These are phyloP conservation scores for Elaeis guineensis DNA, from an alignment of 176 grass and related monocot species.

Conservation along the genomic window DNA sequence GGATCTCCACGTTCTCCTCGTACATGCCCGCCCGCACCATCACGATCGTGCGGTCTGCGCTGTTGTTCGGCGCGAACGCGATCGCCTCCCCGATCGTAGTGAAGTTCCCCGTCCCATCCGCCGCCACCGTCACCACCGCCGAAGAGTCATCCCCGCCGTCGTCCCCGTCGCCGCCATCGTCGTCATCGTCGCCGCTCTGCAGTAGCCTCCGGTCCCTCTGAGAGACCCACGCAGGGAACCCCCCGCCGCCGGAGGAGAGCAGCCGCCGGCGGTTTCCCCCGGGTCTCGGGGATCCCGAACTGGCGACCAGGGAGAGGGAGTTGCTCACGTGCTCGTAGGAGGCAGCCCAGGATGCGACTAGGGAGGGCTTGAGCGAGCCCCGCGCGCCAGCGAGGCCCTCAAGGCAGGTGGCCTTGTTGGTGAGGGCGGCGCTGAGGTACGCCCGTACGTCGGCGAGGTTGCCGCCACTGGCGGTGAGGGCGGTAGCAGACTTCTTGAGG, in stretches of 20 bases:
- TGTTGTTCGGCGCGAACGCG: conserved; percentile 8
- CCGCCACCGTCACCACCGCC: background rate
- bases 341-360: background rate
- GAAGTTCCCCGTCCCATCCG: conserved; percentile 15
- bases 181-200: conserved; percentile 4
- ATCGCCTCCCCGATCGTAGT: conserved; percentile 12
- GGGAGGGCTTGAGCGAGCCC: background rate
- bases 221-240: conserved; percentile 3
- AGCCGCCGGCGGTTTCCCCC: background rate
- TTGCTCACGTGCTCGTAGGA: conserved; percentile 17
- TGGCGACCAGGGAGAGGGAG: conserved; percentile 13
- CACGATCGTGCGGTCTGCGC: background rate
- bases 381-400: conserved; percentile 4
- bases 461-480: background rate
- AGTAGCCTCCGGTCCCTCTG: background rate
- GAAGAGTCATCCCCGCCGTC: background rate
- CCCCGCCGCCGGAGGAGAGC: background rate
- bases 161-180: background rate
- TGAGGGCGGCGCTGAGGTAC: conserved; percentile 10
- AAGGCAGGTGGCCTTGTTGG: conserved; percentile 14
- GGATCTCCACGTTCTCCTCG: too few species aligned
- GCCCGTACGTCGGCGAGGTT: conserved; percentile 7
- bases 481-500: background rate
- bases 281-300: background rate
- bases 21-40: too few species aligned